Evolutionary conservation across 352 stramenopile genomes (phyloP).

Genomic region (Phytophthora europaea): DNA sequence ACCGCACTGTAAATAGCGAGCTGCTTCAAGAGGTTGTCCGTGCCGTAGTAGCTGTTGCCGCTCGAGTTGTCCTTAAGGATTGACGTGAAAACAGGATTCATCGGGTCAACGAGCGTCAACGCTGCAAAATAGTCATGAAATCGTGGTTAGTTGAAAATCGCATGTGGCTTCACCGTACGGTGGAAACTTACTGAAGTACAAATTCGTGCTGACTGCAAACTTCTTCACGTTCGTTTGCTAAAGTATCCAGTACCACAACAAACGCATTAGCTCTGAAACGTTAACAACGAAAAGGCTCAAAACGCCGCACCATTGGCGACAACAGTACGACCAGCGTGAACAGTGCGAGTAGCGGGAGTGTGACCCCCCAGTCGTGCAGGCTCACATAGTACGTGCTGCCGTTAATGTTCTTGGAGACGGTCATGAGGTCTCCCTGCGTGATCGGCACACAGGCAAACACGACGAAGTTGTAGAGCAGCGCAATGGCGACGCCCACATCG

Average conservation of each 20-base stretch:
- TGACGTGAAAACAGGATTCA: constrained; percentile 73
- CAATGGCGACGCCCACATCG: constrained; percentile 70
- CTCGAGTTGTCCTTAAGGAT: constrained; percentile 61
- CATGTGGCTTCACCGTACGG: neutral
- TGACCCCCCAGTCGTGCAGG: constrained; percentile 63
- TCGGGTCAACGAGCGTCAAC: constrained; percentile 70
- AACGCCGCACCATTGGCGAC: constrained; percentile 56
- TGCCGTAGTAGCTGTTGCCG: constrained; percentile 55
- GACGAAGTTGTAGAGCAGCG: constrained; percentile 79
- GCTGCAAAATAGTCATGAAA: constrained; percentile 33
- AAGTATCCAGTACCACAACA: neutral
- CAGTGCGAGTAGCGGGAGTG: constrained; percentile 64
- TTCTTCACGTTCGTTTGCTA: constrained; percentile 80
- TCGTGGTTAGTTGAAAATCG: neutral
- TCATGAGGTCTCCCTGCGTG: constrained; percentile 55
- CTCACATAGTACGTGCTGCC: constrained; percentile 74
- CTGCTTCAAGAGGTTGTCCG: constrained; percentile 69
- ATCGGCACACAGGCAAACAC: constrained; percentile 69
- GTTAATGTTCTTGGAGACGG: constrained; percentile 59
- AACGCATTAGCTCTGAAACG: constrained; percentile 1
- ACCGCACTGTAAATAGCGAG: constrained; percentile 75
- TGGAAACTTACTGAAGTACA: constrained; percentile 77
- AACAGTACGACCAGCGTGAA: constrained; percentile 78
- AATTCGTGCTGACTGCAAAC: constrained; percentile 78
- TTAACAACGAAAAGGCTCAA: neutral